phyloP scores from a whole-genome alignment of 1,284 basidiomycete genomes.

The Marasmius tenuissimus region DNA sequence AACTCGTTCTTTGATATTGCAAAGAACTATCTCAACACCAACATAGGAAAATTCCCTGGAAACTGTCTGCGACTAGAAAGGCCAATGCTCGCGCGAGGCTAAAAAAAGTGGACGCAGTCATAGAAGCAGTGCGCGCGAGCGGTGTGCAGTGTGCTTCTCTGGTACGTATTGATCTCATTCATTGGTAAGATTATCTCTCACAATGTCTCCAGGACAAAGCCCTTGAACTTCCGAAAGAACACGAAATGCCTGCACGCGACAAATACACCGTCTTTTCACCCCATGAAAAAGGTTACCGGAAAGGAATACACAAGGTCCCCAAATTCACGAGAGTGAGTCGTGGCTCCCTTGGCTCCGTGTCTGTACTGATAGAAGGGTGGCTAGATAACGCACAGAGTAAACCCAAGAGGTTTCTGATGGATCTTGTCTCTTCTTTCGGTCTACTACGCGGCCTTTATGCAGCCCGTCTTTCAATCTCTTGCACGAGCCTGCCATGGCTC shows the following conservation, averaged over 20 bases:
- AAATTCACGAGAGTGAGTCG: conserved; percentile 86
- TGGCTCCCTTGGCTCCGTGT: not conserved
- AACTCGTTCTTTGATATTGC: not conserved
- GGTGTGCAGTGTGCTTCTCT: conserved; percentile 78
- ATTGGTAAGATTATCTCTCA: conserved; percentile 4
- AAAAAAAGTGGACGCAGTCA: conserved; percentile 91
- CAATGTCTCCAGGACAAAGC: conserved; percentile 51
- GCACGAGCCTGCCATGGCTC: too few relatives aligned
- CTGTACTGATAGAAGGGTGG: conserved; percentile 12
- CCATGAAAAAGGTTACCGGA: conserved; percentile 77
- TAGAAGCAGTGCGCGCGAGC: conserved; percentile 81
- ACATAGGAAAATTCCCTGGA: conserved; percentile 93
- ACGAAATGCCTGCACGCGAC: conserved; percentile 86
- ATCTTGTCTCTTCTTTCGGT: not conserved
- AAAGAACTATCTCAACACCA: not conserved
- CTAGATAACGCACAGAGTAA: conserved; percentile 80
- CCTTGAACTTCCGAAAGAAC: conserved; percentile 81
- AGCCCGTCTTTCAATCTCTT: too few relatives aligned
- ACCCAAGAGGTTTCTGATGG: conserved; percentile 85
- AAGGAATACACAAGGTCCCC: conserved; percentile 94
- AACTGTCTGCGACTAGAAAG: conserved; percentile 88
- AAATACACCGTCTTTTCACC: conserved; percentile 94
- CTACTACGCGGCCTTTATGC: not conserved
- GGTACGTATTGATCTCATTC: conserved; percentile 42
- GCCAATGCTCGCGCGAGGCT: conserved; percentile 87